These are phyloP conservation scores for Phytophthora syringae DNA, from an alignment of 352 stramenopile species.

Conservation along the genomic window DNA sequence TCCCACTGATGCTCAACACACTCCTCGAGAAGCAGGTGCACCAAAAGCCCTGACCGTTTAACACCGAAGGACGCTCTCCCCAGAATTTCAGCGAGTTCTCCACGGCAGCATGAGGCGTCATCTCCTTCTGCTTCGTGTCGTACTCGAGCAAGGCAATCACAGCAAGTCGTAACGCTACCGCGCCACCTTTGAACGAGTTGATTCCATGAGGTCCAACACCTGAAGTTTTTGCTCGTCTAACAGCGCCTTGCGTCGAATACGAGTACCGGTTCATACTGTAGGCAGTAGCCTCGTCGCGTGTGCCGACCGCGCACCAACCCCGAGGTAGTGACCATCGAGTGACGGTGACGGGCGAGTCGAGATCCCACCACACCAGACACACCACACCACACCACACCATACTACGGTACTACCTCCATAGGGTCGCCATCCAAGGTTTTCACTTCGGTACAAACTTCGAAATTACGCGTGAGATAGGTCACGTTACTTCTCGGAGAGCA, in stretches of 20 bases:
- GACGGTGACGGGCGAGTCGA: too few species aligned
- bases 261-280: too few species aligned
- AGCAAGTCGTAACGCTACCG: conserved; percentile 41
- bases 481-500: conserved; percentile 82
- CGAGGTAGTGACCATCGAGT: too few species aligned
- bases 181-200: conserved; percentile 31
- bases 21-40: conserved; percentile 51
- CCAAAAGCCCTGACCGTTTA: conserved; percentile 51
- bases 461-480: conserved; percentile 25
- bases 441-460: conserved; percentile 92
- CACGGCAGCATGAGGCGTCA: conserved; percentile 31
- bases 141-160: conserved; percentile 42
- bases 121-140: conserved; percentile 30
- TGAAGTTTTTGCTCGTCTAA: too few species aligned
- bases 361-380: too few species aligned
- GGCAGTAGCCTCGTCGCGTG: too few species aligned
- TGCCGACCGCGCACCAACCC: too few species aligned
- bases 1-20: conserved; percentile 39
- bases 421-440: too few species aligned
- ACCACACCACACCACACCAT: too few species aligned
- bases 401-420: too few species aligned
- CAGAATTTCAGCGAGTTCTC: conserved; percentile 47
- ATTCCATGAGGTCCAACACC: conserved; percentile 54
- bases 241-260: too few species aligned
- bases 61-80: conserved; percentile 38